These are phyloP conservation scores for Dicorynia guianensis DNA, from an alignment of 306 rosid genomes.

Conservation along the genomic window DNA sequence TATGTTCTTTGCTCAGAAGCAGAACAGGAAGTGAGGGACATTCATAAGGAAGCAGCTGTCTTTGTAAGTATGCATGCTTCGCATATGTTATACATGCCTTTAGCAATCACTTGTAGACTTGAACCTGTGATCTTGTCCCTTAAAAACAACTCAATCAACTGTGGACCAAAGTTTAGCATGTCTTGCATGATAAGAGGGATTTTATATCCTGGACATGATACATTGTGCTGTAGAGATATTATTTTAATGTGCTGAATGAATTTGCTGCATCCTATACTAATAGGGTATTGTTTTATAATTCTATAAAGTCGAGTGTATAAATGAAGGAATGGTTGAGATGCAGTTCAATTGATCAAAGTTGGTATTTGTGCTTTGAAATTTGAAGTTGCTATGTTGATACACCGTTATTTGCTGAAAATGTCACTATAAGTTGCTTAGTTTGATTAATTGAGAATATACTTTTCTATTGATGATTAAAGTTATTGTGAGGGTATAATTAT, in stretches of 20 bases:
- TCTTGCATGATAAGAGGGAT: background rate
- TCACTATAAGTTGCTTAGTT: too few species aligned
- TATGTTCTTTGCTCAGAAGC: constrained; percentile 50
- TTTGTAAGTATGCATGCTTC: constrained; percentile 59
- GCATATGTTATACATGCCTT: constrained; percentile 22
- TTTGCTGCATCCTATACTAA: constrained; percentile 4
- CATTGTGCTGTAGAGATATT: background rate
- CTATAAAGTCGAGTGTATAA: background rate
- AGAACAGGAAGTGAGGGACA: constrained; percentile 43
- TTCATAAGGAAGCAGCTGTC: constrained; percentile 50
- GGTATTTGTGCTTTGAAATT: constrained; percentile 6
- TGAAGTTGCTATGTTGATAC: background rate
- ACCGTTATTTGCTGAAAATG: too few species aligned
- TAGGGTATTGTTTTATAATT: background rate
- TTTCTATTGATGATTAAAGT: background rate
- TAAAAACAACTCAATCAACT: constrained; percentile 9
- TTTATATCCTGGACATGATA: background rate
- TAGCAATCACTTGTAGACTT: background rate
- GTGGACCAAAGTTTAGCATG: background rate
- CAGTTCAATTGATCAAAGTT: background rate
- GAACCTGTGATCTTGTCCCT: background rate
- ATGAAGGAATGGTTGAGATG: background rate
- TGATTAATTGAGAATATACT: background rate
- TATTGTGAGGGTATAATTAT: constrained; percentile 1
- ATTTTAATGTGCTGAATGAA: background rate